These are phyloP conservation scores for Penicillium malachiteum DNA, from an alignment of 495 filamentous ascomycete genomes.

Conservation along the genomic window DNA sequence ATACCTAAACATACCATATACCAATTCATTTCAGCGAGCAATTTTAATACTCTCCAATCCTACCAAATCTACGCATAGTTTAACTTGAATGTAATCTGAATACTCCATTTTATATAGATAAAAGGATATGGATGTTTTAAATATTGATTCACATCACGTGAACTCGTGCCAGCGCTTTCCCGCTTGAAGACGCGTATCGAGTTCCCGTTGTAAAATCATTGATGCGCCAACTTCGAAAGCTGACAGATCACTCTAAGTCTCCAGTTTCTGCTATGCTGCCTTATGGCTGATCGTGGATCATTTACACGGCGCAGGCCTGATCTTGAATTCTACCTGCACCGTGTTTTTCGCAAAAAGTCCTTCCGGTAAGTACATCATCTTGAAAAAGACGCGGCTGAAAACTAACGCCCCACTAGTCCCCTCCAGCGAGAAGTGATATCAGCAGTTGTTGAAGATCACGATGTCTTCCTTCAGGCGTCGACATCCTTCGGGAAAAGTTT, in stretches of 20 bases:
- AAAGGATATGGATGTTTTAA: too few relatives aligned
- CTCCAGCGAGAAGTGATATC: conserved; percentile 84
- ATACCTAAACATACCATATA: conserved; percentile 26
- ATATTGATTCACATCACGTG: neutral
- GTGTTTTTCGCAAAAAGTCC: conserved; percentile 72
- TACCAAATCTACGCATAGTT: too few relatives aligned
- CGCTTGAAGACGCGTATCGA: neutral
- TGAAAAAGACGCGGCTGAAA: neutral
- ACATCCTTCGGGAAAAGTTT: conserved; percentile 95
- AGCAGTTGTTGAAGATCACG: conserved; percentile 75
- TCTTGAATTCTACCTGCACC: conserved; percentile 79
- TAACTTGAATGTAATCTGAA: too few relatives aligned
- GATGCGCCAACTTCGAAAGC: too few relatives aligned
- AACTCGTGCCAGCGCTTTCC: neutral
- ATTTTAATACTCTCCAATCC: conserved; percentile 2
- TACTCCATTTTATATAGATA: too few relatives aligned
- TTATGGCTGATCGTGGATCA: conserved; percentile 23
- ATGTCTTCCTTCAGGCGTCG: conserved; percentile 95
- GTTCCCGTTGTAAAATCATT: neutral
- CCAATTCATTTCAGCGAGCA: conserved; percentile 19
- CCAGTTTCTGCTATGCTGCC: conserved; percentile 20
- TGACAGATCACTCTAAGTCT: neutral
- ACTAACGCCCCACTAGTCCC: conserved; percentile 55
- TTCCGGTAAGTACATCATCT: conserved; percentile 58
- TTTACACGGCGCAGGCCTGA: conserved; percentile 50